phyloP scores from a whole-genome alignment of 2,329 filamentous ascomycete genomes.

The Colletotrichum lentis region DNA sequence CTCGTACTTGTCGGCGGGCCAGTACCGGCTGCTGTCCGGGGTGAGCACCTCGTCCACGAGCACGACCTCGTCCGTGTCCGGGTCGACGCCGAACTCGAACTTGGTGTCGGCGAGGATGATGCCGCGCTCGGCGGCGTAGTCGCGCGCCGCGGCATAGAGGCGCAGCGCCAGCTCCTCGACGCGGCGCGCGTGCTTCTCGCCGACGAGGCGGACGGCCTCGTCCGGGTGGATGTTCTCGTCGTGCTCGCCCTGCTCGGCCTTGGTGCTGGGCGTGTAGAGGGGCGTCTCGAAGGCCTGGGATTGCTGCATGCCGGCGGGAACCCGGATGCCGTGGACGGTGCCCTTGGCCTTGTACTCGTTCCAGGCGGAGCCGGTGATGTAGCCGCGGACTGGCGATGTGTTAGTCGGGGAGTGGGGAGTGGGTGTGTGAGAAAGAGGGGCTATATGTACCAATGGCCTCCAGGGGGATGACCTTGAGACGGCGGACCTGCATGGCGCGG shows the following conservation, averaged over 20 bases:
- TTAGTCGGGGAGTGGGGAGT: background rate
- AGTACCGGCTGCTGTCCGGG: slow-evolving; percentile 86
- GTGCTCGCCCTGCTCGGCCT: slow-evolving; percentile 80
- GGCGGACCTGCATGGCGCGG: slow-evolving; percentile 80
- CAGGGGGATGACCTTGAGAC: slow-evolving; percentile 77
- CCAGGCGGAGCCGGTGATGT: slow-evolving; percentile 88
- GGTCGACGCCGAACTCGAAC: slow-evolving; percentile 73
- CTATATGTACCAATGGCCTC: slow-evolving; percentile 68
- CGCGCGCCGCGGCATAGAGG: slow-evolving; percentile 69
- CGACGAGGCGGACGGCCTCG: slow-evolving; percentile 69
- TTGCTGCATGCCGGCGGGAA: slow-evolving; percentile 73
- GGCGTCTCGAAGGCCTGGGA: slow-evolving; percentile 73
- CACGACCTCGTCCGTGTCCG: slow-evolving; percentile 71
- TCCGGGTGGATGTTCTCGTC: slow-evolving; percentile 86
- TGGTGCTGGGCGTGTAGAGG: slow-evolving; percentile 81
- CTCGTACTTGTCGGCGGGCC: slow-evolving; percentile 77
- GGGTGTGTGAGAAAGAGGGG: background rate
- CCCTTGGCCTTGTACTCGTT: slow-evolving; percentile 75
- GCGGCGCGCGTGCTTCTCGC: slow-evolving; percentile 67
- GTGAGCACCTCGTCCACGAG: slow-evolving; percentile 86
- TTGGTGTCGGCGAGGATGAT: slow-evolving; percentile 76
- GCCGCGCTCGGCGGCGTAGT: slow-evolving; percentile 70
- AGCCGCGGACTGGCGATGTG: slow-evolving; percentile 71
- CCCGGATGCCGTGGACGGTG: slow-evolving; percentile 80
- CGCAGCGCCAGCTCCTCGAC: slow-evolving; percentile 72